Evolutionary conservation across 306 rosid species (phyloP).

Genomic region (Citrullus colocynthis): DNA sequence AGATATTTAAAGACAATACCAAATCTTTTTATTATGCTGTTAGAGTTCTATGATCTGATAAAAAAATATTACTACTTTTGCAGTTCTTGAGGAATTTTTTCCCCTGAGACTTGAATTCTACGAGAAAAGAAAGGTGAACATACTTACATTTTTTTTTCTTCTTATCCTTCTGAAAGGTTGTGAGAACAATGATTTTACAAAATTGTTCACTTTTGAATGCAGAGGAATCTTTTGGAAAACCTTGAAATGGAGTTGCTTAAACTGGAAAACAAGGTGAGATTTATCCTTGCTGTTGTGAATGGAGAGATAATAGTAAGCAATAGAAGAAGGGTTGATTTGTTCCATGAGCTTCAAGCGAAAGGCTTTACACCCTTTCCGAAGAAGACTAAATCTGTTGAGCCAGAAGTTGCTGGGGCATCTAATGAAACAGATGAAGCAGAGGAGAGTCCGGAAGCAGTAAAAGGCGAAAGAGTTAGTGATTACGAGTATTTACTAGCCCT

Average conservation of each 20-base stretch:
- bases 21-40: background rate
- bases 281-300: conserved; percentile 65
- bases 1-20: background rate
- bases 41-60: background rate
- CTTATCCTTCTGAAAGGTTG: background rate
- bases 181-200: background rate
- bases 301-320: conserved; percentile 84
- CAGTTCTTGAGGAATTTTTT: conserved; percentile 85
- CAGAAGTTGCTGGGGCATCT: conserved; percentile 80
- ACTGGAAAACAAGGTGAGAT: conserved; percentile 75
- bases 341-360: conserved; percentile 64
- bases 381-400: conserved; percentile 65
- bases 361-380: conserved; percentile 87
- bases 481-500: conserved; percentile 62
- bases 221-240: conserved; percentile 45
- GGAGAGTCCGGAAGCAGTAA: conserved; percentile 20
- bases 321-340: conserved; percentile 57
- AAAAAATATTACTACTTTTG: background rate
- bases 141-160: background rate
- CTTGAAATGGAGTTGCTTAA: conserved; percentile 52
- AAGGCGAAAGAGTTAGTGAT: conserved; percentile 39
- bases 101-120: conserved; percentile 60
- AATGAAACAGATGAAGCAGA: conserved; percentile 47
- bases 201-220: conserved; percentile 18
- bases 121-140: conserved; percentile 67